Conservation (phyloP, 2,329 filamentous ascomycete species). For the Calonectria hawksworthii region DNA sequence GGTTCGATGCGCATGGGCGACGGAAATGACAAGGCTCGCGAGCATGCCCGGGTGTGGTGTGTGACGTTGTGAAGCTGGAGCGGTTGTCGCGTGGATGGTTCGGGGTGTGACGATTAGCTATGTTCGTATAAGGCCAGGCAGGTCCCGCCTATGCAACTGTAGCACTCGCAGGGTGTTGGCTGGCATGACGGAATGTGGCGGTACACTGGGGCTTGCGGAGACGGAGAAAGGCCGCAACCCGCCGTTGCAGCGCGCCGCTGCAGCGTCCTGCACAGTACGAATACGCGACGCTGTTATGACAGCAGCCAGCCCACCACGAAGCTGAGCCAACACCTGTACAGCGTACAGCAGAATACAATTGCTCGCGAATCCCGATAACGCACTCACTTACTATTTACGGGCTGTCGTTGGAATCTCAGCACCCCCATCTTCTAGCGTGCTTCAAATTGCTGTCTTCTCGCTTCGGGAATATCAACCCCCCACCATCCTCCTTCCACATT, state of each 20-base stretch:
- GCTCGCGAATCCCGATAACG: slow-evolving; percentile 23
- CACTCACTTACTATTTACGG: neutral
- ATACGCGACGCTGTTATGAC: slow-evolving; percentile 14
- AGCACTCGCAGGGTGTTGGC: slow-evolving; percentile 32
- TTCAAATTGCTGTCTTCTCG: slow-evolving; percentile 1
- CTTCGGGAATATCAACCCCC: neutral
- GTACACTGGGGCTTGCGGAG: slow-evolving; percentile 31
- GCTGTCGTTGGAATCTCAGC: neutral
- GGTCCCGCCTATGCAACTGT: neutral
- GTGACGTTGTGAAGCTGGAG: slow-evolving; percentile 7
- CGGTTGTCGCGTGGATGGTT: slow-evolving; percentile 13
- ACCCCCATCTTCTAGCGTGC: neutral
- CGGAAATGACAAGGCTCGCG: neutral
- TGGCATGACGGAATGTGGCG: slow-evolving; percentile 37
- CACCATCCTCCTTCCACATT: neutral
- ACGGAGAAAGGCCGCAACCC: slow-evolving; percentile 39
- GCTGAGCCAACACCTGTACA: neutral
- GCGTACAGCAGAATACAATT: neutral
- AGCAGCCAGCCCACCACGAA: neutral
- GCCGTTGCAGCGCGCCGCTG: slow-evolving; percentile 8
- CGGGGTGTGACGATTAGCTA: slow-evolving; percentile 8
- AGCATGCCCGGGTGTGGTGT: neutral
- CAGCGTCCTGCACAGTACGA: slow-evolving; percentile 17
- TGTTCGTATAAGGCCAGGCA: slow-evolving; percentile 3
- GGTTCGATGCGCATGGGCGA: slow-evolving; percentile 27